Evolutionary conservation across 1,284 basidiomycete genomes (phyloP).

Genomic region (Ganoderma sinense): DNA sequence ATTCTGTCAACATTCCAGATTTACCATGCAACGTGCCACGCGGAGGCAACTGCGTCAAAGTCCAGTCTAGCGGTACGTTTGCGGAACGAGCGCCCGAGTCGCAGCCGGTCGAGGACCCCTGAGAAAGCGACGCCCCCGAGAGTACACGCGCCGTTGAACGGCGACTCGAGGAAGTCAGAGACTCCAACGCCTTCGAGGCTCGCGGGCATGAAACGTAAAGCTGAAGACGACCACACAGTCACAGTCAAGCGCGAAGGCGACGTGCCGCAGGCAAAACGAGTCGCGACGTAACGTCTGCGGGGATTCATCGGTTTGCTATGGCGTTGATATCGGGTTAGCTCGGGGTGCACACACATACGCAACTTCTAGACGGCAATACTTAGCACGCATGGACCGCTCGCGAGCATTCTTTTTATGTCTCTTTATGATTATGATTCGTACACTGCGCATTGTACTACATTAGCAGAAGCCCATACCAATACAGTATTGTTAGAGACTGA

Average conservation of each 20-base stretch:
- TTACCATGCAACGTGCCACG: conserved; percentile 92
- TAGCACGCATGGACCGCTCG: conserved; percentile 16
- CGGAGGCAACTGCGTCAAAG: conserved; percentile 74
- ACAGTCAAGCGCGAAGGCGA: conserved; percentile 20
- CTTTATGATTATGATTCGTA: conserved; percentile 15
- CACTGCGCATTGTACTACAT: conserved; percentile 25
- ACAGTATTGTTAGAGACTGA: conserved; percentile 13
- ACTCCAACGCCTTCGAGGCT: conserved; percentile 60
- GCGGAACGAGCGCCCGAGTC: conserved; percentile 61
- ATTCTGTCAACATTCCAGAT: conserved; percentile 54
- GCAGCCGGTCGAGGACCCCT: conserved; percentile 78
- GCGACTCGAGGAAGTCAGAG: conserved; percentile 33
- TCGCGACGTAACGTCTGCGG: conserved; percentile 29
- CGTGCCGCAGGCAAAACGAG: conserved; percentile 40
- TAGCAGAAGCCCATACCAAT: conserved; percentile 20
- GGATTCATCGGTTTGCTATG: not conserved
- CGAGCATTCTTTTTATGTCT: conserved; percentile 22
- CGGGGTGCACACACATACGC: not conserved
- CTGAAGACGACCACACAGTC: conserved; percentile 53
- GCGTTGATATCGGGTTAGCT: conserved; percentile 1
- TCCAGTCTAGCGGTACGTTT: conserved; percentile 70
- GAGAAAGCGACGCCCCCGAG: conserved; percentile 63
- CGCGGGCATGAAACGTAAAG: conserved; percentile 75
- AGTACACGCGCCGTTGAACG: conserved; percentile 29
- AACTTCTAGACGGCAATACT: not conserved